A percentile compares a stretch with the other conserved stretches of the same genome.
These are phyloP conservation scores for Lepidium campestre DNA, from an alignment of 441 rosid species.

Conservation along the genomic window DNA sequence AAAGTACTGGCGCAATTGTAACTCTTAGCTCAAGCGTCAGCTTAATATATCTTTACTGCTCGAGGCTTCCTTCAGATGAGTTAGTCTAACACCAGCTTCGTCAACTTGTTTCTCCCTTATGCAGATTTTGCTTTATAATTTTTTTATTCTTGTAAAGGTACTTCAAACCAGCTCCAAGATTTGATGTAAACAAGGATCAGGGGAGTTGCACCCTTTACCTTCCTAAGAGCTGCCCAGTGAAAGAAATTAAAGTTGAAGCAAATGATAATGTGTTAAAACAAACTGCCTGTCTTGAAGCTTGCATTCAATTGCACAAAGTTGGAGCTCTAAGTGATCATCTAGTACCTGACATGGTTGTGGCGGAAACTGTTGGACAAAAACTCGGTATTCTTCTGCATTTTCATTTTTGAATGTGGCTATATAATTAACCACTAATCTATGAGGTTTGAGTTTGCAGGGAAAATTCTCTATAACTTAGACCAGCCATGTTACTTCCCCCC, in stretches of 20 bases:
- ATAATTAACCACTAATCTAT: background rate
- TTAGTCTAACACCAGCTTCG: slow-evolving; percentile 32
- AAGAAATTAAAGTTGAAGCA: slow-evolving; percentile 38
- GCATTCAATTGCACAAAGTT: slow-evolving; percentile 60
- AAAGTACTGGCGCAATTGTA: slow-evolving; percentile 56
- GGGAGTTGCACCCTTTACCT: slow-evolving; percentile 48
- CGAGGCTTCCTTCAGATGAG: slow-evolving; percentile 88
- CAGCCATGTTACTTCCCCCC: slow-evolving; percentile 73
- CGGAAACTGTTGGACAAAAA: slow-evolving; percentile 43
- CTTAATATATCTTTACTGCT: slow-evolving; percentile 77
- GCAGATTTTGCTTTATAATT: background rate
- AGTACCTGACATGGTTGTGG: slow-evolving; percentile 66
- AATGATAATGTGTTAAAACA: slow-evolving; percentile 43
- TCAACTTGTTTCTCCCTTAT: background rate
- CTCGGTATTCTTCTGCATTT: slow-evolving; percentile 28
- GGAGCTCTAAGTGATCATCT: slow-evolving; percentile 83
- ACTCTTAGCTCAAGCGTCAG: slow-evolving; percentile 60
- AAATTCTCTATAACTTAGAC: slow-evolving; percentile 37
- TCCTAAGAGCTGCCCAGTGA: slow-evolving; percentile 72
- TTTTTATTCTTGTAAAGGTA: slow-evolving; percentile 42
- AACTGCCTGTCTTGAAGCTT: slow-evolving; percentile 81
- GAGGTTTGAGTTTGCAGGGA: slow-evolving; percentile 34
- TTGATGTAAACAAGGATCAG: slow-evolving; percentile 39
- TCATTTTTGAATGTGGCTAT: background rate
- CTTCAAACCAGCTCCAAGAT: slow-evolving; percentile 76